Base-by-base conservation (phyloP, 305 asterid species). In the Fraxinus sp. region DNA sequence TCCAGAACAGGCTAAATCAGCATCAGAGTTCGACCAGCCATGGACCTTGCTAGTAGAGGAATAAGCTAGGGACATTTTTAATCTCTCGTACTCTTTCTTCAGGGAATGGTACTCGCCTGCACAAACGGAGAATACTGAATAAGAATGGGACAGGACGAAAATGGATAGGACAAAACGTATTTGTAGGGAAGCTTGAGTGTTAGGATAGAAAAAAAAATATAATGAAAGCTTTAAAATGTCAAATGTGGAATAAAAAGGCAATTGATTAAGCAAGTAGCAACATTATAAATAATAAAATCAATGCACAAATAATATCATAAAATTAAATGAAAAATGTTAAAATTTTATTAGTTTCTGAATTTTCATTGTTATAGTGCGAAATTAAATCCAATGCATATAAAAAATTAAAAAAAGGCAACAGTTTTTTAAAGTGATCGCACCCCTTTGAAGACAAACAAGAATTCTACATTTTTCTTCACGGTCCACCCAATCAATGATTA, bases 101-200 rank as follows among this genome's bases (percentile, higher is more conserved):
- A 94, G 90, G 57, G 89, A 89, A 74, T 84, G 80, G 83, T 88
- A 86, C 80, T 92, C 92, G 1, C 92, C 98, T 94, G 90, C 89
- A 84, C 8, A 7, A 68, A 64, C 57, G 30, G 37, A 4, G 46
- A 59, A 6, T 18, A 55, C 64, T 16, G 64, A 55, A 55, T 6
- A 18, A 57, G 68, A 6, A 52, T 16, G 64, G 24, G 64, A 52
- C 9, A 57, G 46, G 26, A 74, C 4, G 22, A 5, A 68, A n/a
- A n/a, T 68, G 55, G 30, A 55, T 55, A 55, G 22, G 64, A 55
- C 32, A 13, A 62, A 62, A 62, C 16, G 33, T 57, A 70, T 72
- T 55, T 30, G 59, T 11, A 7, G 10, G 62, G 62, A 3, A 52
- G 62, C 62, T 16, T 16, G 62, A 52, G 7, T 16, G 8, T 52